Evolutionary conservation across 768 basidiomycete genomes (phyloP).

Genomic region (Trametes maxima): DNA sequence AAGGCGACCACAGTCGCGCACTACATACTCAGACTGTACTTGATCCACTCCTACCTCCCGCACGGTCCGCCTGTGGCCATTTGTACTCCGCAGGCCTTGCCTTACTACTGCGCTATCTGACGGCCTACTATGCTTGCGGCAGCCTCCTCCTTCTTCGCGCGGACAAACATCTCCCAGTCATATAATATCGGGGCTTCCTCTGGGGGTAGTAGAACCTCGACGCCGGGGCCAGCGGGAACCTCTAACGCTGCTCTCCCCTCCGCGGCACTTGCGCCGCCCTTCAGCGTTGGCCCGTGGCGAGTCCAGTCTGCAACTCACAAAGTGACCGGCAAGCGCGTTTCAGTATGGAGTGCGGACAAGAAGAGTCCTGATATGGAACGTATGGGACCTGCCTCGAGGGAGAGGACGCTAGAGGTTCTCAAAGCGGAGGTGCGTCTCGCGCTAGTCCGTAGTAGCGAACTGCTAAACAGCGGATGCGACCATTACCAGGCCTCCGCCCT

Average conservation of each 20-base stretch:
- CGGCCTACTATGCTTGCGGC: slow-evolving; percentile 67
- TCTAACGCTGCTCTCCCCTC: slow-evolving; percentile 42
- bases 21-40: no score
- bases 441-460: neutral
- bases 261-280: slow-evolving; percentile 49
- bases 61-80: no score
- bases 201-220: slow-evolving; percentile 40
- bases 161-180: slow-evolving; percentile 79
- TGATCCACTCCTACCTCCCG: no score
- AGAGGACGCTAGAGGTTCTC: slow-evolving; percentile 78
- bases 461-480: neutral
- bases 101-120: neutral
- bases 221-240: slow-evolving; percentile 35
- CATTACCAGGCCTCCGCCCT: slow-evolving; percentile 75
- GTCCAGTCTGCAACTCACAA: slow-evolving; percentile 88
- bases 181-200: slow-evolving; percentile 61
- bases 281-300: slow-evolving; percentile 85
- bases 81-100: no score
- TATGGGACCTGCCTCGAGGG: slow-evolving; percentile 62
- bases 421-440: slow-evolving; percentile 77
- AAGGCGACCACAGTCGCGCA: no score
- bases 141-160: slow-evolving; percentile 79
- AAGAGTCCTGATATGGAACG: slow-evolving; percentile 71
- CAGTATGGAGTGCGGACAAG: slow-evolving; percentile 94
- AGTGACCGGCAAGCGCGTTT: slow-evolving; percentile 86